These are phyloP conservation scores for Martiniozyma asiatica DNA, from an alignment of 1,139 yeast species.

Conservation along the genomic window DNA sequence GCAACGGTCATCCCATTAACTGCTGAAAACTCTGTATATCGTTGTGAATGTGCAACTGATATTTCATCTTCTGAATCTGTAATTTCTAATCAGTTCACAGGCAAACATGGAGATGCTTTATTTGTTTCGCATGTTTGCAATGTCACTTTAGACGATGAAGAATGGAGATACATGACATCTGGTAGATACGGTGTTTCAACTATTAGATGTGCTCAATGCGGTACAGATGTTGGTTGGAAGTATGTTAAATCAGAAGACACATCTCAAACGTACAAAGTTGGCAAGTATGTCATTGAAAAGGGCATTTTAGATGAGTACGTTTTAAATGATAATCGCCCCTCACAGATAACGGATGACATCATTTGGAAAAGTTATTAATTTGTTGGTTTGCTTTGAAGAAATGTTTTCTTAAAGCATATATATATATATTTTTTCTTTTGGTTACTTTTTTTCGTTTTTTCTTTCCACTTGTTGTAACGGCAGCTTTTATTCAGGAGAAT, in stretches of 20 bases:
- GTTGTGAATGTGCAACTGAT: constrained; percentile 44
- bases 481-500: too few relatives aligned
- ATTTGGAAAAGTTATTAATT: too few relatives aligned
- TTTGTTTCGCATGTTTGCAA: constrained; percentile 40
- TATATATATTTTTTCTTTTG: too few relatives aligned
- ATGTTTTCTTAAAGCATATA: too few relatives aligned
- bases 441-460: too few relatives aligned
- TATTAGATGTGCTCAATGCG: constrained; percentile 58
- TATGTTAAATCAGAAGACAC: constrained; percentile 48
- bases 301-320: constrained; percentile 7
- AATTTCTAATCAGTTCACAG: constrained; percentile 38
- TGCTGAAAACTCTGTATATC: too few relatives aligned
- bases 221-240: constrained; percentile 60
- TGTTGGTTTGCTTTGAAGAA: too few relatives aligned
- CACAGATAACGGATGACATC: too few relatives aligned
- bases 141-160: constrained; percentile 22
- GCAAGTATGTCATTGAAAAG: constrained; percentile 63
- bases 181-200: constrained; percentile 58
- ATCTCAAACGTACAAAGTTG: constrained; percentile 62
- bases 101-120: constrained; percentile 41
- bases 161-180: constrained; percentile 46
- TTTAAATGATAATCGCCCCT: too few relatives aligned
- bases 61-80: constrained; percentile 36
- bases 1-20: too few relatives aligned
- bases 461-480: too few relatives aligned